Conservation (phyloP, 2,329 filamentous ascomycete species). For the Fusarium sp. region DNA sequence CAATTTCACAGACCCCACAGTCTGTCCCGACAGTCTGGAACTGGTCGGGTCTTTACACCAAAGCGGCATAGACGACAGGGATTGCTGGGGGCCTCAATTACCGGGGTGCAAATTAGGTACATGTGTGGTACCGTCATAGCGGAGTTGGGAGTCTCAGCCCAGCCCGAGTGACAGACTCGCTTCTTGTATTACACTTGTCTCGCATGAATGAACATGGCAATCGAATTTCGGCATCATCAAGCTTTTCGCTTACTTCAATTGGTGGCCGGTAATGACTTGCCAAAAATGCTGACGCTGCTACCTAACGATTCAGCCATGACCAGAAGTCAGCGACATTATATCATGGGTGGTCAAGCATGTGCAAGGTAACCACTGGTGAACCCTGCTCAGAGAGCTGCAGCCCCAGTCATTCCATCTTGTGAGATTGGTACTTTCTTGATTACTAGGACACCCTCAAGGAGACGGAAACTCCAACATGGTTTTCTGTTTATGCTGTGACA, state of each 20-base stretch:
- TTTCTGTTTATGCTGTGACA: not conserved
- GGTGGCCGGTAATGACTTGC: not conserved
- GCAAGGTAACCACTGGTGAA: not conserved
- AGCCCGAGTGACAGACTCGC: not conserved
- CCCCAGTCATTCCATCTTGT: not conserved
- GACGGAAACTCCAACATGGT: not conserved
- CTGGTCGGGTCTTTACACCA: constrained; percentile 36
- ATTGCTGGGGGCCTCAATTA: constrained; percentile 39
- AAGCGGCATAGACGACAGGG: constrained; percentile 38
- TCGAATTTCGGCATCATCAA: constrained; percentile 20
- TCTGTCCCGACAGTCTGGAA: constrained; percentile 42
- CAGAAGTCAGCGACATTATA: not conserved
- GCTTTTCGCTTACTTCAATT: not conserved
- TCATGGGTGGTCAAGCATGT: not conserved
- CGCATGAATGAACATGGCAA: constrained; percentile 25
- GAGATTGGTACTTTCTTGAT: not conserved
- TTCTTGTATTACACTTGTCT: constrained; percentile 1
- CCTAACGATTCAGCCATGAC: not conserved
- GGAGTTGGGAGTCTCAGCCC: constrained; percentile 5
- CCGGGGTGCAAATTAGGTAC: constrained; percentile 27
- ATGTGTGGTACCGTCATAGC: constrained; percentile 6
- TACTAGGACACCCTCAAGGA: not conserved
- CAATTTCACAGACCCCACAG: constrained; percentile 39
- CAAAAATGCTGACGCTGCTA: not conserved
- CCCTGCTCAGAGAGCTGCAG: not conserved